A percentile compares a stretch with the other conserved stretches of the same genome.
Conservation (phyloP, 257 asterid genomes). For the Solanum chilense region DNA sequence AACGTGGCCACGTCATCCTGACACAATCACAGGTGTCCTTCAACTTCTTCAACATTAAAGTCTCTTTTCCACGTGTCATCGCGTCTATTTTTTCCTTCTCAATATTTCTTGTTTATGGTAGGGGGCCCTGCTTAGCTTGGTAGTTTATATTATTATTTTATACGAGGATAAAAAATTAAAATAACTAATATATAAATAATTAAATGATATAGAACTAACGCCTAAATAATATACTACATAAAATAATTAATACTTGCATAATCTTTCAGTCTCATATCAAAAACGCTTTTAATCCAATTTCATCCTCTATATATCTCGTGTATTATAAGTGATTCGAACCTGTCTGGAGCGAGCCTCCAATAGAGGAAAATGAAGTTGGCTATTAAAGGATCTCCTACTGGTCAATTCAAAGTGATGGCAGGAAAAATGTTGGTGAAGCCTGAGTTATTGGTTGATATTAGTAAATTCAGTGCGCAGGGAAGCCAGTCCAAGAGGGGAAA, state of each 20-base stretch:
- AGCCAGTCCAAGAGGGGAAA: neutral
- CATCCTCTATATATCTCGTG: too few relatives aligned
- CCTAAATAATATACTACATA: too few relatives aligned
- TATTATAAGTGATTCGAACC: too few relatives aligned
- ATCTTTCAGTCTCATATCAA: too few relatives aligned
- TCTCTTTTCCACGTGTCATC: constrained; percentile 28
- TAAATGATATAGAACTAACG: too few relatives aligned
- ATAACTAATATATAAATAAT: too few relatives aligned
- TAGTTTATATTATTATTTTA: neutral
- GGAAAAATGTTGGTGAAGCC: neutral
- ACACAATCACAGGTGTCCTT: constrained; percentile 30
- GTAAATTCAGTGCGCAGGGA: neutral
- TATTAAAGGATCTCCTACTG: neutral
- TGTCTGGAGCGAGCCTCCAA: too few relatives aligned
- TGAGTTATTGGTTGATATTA: neutral
- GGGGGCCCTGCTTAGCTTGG: neutral
- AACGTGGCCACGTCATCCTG: constrained; percentile 59
- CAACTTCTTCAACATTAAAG: constrained; percentile 7
- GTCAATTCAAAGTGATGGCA: neutral
- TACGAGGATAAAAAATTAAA: neutral
- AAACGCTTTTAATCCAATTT: accelerated
- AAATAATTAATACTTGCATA: too few relatives aligned
- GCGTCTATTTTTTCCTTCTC: neutral
- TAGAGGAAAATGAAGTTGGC: neutral
- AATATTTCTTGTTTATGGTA: too few relatives aligned